phyloP scores from a whole-genome alignment of 345 rosid genomes.

The Triadica sebifera region DNA sequence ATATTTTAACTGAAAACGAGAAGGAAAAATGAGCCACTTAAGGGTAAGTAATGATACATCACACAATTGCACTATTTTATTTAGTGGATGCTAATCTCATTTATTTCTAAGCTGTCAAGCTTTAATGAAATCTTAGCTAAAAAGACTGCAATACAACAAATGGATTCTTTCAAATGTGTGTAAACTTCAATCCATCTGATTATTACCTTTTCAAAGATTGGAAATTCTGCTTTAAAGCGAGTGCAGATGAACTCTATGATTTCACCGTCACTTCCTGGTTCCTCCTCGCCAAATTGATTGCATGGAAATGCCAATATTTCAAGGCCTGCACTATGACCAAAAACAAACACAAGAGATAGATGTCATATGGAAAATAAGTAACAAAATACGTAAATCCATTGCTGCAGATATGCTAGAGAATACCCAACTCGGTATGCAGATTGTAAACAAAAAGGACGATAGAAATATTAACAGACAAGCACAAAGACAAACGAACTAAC shows the following conservation, averaged over 20 bases:
- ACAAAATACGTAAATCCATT: not conserved
- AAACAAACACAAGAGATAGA: not conserved
- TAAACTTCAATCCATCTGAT: slow-evolving; percentile 4
- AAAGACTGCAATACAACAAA: not conserved
- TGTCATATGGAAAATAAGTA: not conserved
- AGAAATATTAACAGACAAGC: not conserved
- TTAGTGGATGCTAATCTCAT: not conserved
- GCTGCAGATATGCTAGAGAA: not conserved
- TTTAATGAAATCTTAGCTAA: not conserved
- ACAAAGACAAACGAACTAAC: too few species aligned
- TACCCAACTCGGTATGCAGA: not conserved
- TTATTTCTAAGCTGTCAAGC: not conserved
- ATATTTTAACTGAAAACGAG: too few species aligned
- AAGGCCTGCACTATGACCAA: slow-evolving; percentile 19
- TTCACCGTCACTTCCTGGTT: slow-evolving; percentile 32
- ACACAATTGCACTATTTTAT: not conserved
- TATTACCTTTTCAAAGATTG: slow-evolving; percentile 31
- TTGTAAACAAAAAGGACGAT: not conserved
- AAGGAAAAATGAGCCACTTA: too few species aligned
- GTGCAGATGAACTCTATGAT: slow-evolving; percentile 29
- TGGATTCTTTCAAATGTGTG: not conserved
- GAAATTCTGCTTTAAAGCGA: slow-evolving; percentile 33
- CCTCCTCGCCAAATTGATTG: slow-evolving; percentile 37
- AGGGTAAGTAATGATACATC: too few species aligned
- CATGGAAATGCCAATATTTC: slow-evolving; percentile 35